Evolutionary conservation across 257 asterid genomes (phyloP).

Genomic region (Salvia hispanica): DNA sequence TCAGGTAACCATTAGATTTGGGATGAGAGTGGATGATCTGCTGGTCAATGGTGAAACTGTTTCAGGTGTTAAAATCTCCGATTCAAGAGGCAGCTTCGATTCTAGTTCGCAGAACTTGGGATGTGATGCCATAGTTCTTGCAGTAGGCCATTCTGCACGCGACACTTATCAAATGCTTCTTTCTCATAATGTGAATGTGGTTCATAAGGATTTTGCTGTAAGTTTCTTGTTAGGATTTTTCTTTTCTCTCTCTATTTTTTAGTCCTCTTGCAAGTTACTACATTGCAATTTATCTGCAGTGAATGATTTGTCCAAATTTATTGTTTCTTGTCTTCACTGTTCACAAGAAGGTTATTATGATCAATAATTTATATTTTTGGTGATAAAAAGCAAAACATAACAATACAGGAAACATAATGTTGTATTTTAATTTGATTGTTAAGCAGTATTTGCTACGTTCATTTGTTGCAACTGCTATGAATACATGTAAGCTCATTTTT

Average conservation of each 20-base stretch:
- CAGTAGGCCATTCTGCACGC: conserved; percentile 98
- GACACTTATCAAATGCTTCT: conserved; percentile 88
- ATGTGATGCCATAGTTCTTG: conserved; percentile 89
- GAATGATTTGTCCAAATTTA: background rate
- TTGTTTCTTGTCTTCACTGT: background rate
- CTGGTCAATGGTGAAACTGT: conserved; percentile 61
- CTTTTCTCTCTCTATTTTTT: background rate
- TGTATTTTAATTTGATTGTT: conserved; percentile 25
- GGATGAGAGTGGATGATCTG: conserved; percentile 89
- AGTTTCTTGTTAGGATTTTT: conserved; percentile 40
- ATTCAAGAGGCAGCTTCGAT: conserved; percentile 44
- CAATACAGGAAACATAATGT: background rate
- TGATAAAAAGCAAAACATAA: background rate
- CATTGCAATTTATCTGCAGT: conserved; percentile 3
- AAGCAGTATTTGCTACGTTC: conserved; percentile 1
- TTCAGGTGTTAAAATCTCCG: conserved; percentile 73
- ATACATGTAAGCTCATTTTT: conserved; percentile 14
- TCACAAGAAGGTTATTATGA: background rate
- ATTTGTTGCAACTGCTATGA: conserved; percentile 16
- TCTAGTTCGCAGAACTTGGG: conserved; percentile 48
- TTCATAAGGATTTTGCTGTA: conserved; percentile 83
- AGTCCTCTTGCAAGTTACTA: conserved; percentile 22
- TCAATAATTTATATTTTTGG: background rate
- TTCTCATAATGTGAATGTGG: conserved; percentile 71
- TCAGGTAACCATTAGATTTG: conserved; percentile 78